Percentiles rank a stretch among this genome's conserved stretches.
These are phyloP conservation scores for Penicillium silybi DNA, from an alignment of 495 filamentous ascomycete species.

Conservation along the genomic window DNA sequence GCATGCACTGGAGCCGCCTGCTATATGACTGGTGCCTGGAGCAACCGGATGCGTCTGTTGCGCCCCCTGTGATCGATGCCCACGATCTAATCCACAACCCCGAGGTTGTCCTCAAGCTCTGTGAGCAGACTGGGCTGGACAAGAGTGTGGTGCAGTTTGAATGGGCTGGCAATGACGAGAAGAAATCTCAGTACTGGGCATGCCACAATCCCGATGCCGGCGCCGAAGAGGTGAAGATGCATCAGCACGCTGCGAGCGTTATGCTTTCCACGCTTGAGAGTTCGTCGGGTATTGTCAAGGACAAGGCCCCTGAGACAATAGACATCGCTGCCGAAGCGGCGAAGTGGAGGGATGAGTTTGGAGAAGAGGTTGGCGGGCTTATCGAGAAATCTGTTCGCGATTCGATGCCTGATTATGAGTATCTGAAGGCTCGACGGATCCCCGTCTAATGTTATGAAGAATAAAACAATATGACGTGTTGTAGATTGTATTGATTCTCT, in stretches of 20 bases:
- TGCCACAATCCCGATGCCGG: background rate
- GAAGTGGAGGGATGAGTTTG: slow-evolving; percentile 48
- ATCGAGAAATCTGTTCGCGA: slow-evolving; percentile 33
- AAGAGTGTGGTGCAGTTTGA: slow-evolving; percentile 28
- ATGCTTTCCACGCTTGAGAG: slow-evolving; percentile 32
- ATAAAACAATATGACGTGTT: too few relatives aligned
- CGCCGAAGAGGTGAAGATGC: background rate
- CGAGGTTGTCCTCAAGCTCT: slow-evolving; percentile 27
- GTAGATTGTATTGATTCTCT: too few relatives aligned
- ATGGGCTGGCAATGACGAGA: slow-evolving; percentile 27
- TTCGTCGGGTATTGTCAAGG: slow-evolving; percentile 34
- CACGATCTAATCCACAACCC: slow-evolving; percentile 41
- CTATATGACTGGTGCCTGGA: slow-evolving; percentile 34
- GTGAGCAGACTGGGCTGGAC: slow-evolving; percentile 34
- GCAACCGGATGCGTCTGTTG: slow-evolving; percentile 12
- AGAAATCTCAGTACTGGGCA: slow-evolving; percentile 6
- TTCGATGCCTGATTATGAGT: slow-evolving; percentile 46
- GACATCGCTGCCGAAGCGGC: slow-evolving; percentile 35
- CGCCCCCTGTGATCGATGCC: slow-evolving; percentile 41
- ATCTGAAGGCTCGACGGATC: slow-evolving; percentile 33
- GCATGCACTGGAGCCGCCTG: slow-evolving; percentile 29
- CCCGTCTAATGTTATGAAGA: background rate
- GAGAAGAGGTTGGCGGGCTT: slow-evolving; percentile 28
- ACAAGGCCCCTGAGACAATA: slow-evolving; percentile 30
- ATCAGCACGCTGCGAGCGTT: background rate